Conservation (phyloP, 1,284 basidiomycete genomes). For the Puccinia polysora region DNA sequence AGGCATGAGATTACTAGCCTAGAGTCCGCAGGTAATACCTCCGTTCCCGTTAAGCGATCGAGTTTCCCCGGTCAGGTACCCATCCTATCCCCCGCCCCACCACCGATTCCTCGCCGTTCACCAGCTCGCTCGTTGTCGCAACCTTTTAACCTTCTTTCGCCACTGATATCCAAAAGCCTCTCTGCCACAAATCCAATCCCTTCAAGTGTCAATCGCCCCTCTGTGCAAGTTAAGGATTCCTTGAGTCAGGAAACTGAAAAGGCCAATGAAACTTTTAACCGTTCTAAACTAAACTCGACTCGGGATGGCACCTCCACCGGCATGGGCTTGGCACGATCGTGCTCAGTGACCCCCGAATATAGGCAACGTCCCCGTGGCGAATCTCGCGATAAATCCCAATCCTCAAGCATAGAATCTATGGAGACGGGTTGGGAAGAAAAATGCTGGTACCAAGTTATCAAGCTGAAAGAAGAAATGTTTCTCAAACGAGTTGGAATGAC, state of each 20-base stretch:
- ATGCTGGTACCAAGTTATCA: slow-evolving; percentile 76
- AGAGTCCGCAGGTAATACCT: not conserved
- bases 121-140: not conserved
- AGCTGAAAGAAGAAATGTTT: slow-evolving; percentile 81
- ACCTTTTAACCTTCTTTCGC: not conserved
- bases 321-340: not conserved
- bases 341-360: not conserved
- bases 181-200: not conserved
- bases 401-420: slow-evolving; percentile 54
- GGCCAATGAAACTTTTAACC: not conserved
- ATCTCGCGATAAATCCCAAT: not conserved
- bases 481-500: slow-evolving; percentile 77
- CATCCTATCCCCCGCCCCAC: slow-evolving; percentile 16
- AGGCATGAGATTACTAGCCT: not conserved
- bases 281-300: not conserved
- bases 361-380: not conserved
- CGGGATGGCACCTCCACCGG: not conserved
- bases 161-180: not conserved
- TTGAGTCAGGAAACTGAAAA: too few relatives aligned
- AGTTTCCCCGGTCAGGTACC: not conserved
- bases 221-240: too few relatives aligned
- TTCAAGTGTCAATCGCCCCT: not conserved
- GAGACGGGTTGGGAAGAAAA: slow-evolving; percentile 79
- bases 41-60: not conserved
- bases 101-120: slow-evolving; percentile 5